These are phyloP conservation scores for Lachancea sp. DNA, from an alignment of 805 yeast genomes.

Conservation along the genomic window DNA sequence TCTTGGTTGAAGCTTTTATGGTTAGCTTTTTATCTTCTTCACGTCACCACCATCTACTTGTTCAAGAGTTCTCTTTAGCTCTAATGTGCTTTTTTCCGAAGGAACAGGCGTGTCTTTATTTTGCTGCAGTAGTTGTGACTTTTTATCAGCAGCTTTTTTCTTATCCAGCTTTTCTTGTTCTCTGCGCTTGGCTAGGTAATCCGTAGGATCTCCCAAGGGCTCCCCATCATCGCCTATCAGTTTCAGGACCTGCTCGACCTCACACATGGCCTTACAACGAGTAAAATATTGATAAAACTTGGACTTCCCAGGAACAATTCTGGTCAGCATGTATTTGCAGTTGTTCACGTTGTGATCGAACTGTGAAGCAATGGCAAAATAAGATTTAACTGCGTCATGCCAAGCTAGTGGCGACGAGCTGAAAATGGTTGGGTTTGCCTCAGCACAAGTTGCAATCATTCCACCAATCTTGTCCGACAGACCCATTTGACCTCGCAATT, in stretches of 20 bases:
- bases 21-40: constrained; percentile 6
- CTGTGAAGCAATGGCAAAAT: constrained; percentile 43
- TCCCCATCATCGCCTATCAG: constrained; percentile 18
- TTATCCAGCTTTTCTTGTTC: constrained; percentile 14
- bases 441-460: constrained; percentile 92
- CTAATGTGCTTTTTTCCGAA: neutral
- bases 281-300: constrained; percentile 51
- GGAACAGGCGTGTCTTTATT: constrained; percentile 3
- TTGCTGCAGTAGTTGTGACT: constrained; percentile 11
- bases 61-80: constrained; percentile 1
- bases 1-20: neutral
- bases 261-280: constrained; percentile 49
- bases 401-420: constrained; percentile 42
- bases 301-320: constrained; percentile 74
- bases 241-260: constrained; percentile 31
- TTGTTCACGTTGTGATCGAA: constrained; percentile 63
- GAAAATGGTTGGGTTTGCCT: constrained; percentile 78
- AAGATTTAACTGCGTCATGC: constrained; percentile 50
- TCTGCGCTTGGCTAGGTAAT: constrained; percentile 15
- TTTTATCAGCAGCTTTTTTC: constrained; percentile 11
- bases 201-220: constrained; percentile 18
- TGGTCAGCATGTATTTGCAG: constrained; percentile 72
- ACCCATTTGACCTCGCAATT: constrained; percentile 47
- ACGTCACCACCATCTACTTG: neutral
- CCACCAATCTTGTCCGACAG: constrained; percentile 59